These are phyloP conservation scores for Sarocladiaceae sp. DNA, from an alignment of 2,329 filamentous ascomycete species.

Conservation along the genomic window DNA sequence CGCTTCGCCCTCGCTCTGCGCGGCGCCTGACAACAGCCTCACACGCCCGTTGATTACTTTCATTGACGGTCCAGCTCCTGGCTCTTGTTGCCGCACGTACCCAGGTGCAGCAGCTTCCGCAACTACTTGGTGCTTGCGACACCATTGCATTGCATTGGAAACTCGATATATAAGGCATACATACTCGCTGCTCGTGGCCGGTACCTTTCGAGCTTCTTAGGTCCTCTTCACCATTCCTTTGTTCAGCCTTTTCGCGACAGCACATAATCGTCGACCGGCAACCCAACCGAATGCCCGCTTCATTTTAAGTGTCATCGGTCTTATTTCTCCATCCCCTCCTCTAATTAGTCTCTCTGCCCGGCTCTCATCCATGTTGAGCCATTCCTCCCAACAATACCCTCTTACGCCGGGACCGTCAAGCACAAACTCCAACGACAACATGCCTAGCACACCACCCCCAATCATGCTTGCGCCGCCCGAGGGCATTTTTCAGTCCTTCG, in stretches of 20 bases:
- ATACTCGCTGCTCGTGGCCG: too few relatives aligned
- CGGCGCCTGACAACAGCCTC: conserved; percentile 6
- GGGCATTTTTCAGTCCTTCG: conserved; percentile 53
- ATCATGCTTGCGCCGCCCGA: conserved; percentile 48
- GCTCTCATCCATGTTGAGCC: not conserved
- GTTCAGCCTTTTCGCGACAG: too few relatives aligned
- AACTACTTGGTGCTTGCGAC: not conserved
- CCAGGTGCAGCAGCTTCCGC: not conserved
- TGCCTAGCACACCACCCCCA: conserved; percentile 3
- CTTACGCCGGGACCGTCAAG: conserved; percentile 5
- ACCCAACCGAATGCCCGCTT: too few relatives aligned
- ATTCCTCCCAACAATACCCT: conserved; percentile 3
- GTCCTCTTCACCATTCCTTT: too few relatives aligned
- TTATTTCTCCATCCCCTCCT: not conserved
- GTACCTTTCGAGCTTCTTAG: too few relatives aligned
- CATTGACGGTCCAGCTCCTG: too few relatives aligned
- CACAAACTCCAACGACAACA: not conserved
- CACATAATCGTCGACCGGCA: too few relatives aligned
- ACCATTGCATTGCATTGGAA: not conserved
- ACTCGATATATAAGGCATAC: conserved; percentile 4
- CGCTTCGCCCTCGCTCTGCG: conserved; percentile 5
- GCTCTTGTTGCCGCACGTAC: not conserved
- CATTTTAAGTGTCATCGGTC: too few relatives aligned
- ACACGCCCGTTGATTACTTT: conserved; percentile 3
- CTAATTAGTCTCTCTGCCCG: not conserved